Conservation (phyloP, 768 basidiomycete species). For the Hericium rajendrae region DNA sequence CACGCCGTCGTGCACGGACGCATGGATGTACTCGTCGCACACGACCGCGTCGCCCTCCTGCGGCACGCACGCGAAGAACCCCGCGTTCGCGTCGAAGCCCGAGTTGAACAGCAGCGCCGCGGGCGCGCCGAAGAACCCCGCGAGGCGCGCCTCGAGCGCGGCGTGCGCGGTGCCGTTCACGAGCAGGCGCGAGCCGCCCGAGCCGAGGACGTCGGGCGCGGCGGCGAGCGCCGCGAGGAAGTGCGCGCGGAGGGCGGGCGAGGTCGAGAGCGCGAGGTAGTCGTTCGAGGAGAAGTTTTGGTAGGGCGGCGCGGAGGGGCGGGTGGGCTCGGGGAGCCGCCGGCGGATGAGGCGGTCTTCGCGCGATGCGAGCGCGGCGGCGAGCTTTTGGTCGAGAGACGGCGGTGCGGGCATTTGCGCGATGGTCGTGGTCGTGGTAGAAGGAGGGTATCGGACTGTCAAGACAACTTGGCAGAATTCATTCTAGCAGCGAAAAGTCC, state of each 20-base stretch:
- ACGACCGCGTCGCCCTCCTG: constrained; percentile 69
- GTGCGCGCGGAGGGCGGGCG: constrained; percentile 39
- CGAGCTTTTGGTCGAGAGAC: constrained; percentile 30
- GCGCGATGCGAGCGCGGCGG: constrained; percentile 50
- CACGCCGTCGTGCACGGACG: constrained; percentile 86
- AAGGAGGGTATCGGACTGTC: no score
- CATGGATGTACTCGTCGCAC: constrained; percentile 84
- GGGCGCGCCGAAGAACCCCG: constrained; percentile 48
- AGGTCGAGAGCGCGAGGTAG: constrained; percentile 75
- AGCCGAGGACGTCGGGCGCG: constrained; percentile 63
- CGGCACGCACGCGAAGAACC: constrained; percentile 75
- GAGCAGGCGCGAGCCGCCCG: constrained; percentile 80
- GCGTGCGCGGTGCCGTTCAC: constrained; percentile 66
- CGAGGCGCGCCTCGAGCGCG: constrained; percentile 61
- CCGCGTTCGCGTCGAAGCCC: constrained; percentile 88
- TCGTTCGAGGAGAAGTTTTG: constrained; percentile 87
- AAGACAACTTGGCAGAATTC: no score
- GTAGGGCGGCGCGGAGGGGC: constrained; percentile 22
- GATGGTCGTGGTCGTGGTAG: no score
- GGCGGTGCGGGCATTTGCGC: neutral
- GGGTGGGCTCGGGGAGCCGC: constrained; percentile 42
- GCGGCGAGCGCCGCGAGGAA: constrained; percentile 46
- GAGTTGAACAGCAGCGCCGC: constrained; percentile 83
- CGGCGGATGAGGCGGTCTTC: constrained; percentile 61
- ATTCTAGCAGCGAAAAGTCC: no score